Conservation (phyloP, 139 green algal species). For the Coccomyxa sp. region DNA sequence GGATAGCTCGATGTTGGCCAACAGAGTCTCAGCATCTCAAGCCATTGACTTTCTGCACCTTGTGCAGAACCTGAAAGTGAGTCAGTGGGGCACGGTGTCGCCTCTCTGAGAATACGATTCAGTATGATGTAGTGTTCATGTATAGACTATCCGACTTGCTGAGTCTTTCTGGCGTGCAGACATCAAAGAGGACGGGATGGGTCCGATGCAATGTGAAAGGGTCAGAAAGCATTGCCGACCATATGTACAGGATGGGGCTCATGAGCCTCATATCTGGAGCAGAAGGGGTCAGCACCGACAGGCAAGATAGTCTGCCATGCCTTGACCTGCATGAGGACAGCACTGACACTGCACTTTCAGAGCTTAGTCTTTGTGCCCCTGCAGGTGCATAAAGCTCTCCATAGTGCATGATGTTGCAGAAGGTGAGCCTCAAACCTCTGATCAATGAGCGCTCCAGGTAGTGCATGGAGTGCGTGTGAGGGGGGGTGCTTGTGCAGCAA, state of each 20-base stretch:
- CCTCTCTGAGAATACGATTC: background rate
- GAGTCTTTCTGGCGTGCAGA: slow-evolving; percentile 41
- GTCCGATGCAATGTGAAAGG: slow-evolving; percentile 61
- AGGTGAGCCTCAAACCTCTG: slow-evolving; percentile 15
- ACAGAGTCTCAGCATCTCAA: background rate
- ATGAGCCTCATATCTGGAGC: slow-evolving; percentile 69
- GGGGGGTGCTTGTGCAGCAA: too few relatives aligned
- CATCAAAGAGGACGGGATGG: slow-evolving; percentile 86
- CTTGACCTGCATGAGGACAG: background rate
- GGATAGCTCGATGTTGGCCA: background rate
- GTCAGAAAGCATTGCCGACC: slow-evolving; percentile 90
- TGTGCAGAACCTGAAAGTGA: slow-evolving; percentile 74
- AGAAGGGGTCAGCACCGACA: slow-evolving; percentile 37
- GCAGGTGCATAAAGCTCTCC: slow-evolving; percentile 82
- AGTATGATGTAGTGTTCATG: background rate
- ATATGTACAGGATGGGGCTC: slow-evolving; percentile 94
- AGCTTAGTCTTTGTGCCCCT: background rate
- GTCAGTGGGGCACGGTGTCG: background rate
- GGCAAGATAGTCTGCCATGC: background rate
- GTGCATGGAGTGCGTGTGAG: too few relatives aligned
- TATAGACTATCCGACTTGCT: background rate
- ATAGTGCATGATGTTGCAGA: slow-evolving; percentile 94
- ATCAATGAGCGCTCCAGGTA: too few relatives aligned
- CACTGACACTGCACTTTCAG: background rate
- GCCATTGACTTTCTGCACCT: slow-evolving; percentile 71